Percentiles rank a stretch among this genome's conserved stretches.
Evolutionary conservation across 83 land plant species (phyloP).

Genomic region (Picea abies): DNA sequence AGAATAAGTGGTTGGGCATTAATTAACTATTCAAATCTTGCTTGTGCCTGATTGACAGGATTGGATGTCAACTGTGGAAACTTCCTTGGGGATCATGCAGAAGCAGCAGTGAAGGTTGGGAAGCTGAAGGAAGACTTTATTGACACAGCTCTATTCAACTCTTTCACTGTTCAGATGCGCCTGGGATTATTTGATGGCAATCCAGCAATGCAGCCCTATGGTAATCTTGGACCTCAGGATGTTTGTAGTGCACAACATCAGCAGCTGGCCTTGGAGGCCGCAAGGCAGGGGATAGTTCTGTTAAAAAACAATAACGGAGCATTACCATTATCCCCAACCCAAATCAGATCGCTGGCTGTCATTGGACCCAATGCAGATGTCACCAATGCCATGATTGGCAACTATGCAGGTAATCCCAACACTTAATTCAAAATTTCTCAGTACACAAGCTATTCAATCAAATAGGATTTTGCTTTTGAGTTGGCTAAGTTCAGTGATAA

Average conservation of each 20-base stretch:
- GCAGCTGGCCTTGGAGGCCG: slow-evolving; percentile 72
- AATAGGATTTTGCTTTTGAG: too few species aligned
- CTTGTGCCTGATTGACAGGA: slow-evolving; percentile 36
- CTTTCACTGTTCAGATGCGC: slow-evolving; percentile 69
- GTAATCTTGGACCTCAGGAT: slow-evolving; percentile 47
- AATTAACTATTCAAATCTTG: background rate
- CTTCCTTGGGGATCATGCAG: slow-evolving; percentile 30
- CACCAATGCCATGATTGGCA: slow-evolving; percentile 73
- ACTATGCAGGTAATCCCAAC: slow-evolving; percentile 65
- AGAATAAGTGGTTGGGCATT: too few species aligned
- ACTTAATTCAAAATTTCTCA: background rate
- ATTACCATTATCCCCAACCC: slow-evolving; percentile 46
- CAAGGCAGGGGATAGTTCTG: slow-evolving; percentile 74
- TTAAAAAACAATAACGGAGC: slow-evolving; percentile 37
- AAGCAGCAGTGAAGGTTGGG: slow-evolving; percentile 29
- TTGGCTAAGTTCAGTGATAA: too few species aligned
- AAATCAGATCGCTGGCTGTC: slow-evolving; percentile 57
- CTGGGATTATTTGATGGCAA: slow-evolving; percentile 81
- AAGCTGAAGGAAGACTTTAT: slow-evolving; percentile 20
- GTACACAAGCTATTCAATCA: too few species aligned
- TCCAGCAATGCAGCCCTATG: slow-evolving; percentile 46
- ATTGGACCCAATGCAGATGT: slow-evolving; percentile 81
- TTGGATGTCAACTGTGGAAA: slow-evolving; percentile 47
- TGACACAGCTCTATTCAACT: slow-evolving; percentile 35
- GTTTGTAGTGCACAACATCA: slow-evolving; percentile 68